These are phyloP conservation scores for Phytopythium chamaehyphon DNA, from an alignment of 352 stramenopile species.

Conservation along the genomic window DNA sequence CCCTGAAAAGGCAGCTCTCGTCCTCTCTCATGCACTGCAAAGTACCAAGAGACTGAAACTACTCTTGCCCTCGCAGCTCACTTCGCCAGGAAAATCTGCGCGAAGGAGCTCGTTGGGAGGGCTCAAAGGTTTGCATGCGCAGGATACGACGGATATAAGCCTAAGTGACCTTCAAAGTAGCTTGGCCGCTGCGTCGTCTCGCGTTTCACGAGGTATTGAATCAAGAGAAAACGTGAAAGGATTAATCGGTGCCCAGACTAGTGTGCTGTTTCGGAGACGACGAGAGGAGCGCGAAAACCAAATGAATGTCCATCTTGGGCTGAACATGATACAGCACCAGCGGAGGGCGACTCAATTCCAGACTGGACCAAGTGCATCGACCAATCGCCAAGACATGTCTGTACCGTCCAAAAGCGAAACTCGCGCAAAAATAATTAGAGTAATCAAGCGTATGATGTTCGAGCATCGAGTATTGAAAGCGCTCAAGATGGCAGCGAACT, in stretches of 20 bases:
- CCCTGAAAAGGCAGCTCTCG: slow-evolving; percentile 10
- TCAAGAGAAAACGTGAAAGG: no score
- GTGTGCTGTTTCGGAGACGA: slow-evolving; percentile 2
- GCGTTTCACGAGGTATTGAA: no score
- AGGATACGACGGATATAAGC: not conserved
- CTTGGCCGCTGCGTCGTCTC: not conserved
- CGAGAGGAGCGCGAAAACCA: slow-evolving; percentile 6
- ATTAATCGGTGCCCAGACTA: not conserved
- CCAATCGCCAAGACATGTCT: no score
- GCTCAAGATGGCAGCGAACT: slow-evolving; percentile 23
- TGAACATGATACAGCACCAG: not conserved
- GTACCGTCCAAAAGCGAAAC: not conserved
- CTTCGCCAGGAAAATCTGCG: not conserved
- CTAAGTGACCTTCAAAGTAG: not conserved
- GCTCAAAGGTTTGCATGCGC: not conserved
- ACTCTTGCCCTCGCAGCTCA: not conserved
- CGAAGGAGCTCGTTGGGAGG: not conserved
- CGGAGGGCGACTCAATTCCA: no score
- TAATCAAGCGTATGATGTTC: slow-evolving; percentile 40
- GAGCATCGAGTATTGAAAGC: slow-evolving; percentile 41
- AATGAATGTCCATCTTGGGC: not conserved
- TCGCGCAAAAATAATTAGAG: slow-evolving; percentile 18
- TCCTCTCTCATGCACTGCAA: slow-evolving; percentile 28
- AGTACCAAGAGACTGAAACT: slow-evolving; percentile 31
- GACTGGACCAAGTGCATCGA: no score